A percentile compares a stretch with the other conserved stretches of the same genome.
Conservation (phyloP, 192 early-diverging fungal genomes). For the Coemansia sp. region DNA sequence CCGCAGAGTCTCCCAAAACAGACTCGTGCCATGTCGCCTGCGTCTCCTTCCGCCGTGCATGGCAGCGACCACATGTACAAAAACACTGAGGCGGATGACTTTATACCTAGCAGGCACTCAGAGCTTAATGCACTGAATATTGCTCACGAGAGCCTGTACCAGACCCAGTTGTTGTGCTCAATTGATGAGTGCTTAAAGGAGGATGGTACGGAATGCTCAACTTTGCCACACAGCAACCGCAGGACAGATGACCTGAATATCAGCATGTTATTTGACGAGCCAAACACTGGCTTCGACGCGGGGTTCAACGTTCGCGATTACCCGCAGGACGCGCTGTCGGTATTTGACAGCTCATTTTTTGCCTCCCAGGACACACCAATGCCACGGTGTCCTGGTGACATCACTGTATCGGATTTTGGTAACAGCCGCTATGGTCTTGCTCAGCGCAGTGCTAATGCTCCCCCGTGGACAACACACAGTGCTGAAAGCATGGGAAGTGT, state of each 20-base stretch:
- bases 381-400: constrained; percentile 33
- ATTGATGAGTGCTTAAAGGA: constrained; percentile 27
- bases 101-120: background rate
- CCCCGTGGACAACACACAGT: constrained; percentile 6
- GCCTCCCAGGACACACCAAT: constrained; percentile 29
- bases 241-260: constrained; percentile 23
- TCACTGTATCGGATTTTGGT: constrained; percentile 41
- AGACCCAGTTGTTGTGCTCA: constrained; percentile 11
- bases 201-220: background rate
- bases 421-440: constrained; percentile 27
- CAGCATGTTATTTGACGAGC: constrained; percentile 35
- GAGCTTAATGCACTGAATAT: background rate
- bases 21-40: background rate
- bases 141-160: background rate
- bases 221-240: background rate
- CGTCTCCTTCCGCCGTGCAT: background rate
- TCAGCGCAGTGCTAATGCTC: constrained; percentile 3
- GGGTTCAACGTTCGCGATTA: constrained; percentile 20
- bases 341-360: constrained; percentile 43
- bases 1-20: constrained; percentile 3
- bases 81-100: background rate
- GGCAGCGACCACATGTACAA: background rate
- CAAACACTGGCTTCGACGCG: background rate
- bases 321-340: constrained; percentile 22
- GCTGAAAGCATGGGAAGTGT: constrained; percentile 23